A percentile compares a stretch with the other conserved stretches of the same genome.
These are phyloP conservation scores for Cytospora paraplurivora DNA, from an alignment of 2,329 filamentous ascomycete species.

Conservation along the genomic window DNA sequence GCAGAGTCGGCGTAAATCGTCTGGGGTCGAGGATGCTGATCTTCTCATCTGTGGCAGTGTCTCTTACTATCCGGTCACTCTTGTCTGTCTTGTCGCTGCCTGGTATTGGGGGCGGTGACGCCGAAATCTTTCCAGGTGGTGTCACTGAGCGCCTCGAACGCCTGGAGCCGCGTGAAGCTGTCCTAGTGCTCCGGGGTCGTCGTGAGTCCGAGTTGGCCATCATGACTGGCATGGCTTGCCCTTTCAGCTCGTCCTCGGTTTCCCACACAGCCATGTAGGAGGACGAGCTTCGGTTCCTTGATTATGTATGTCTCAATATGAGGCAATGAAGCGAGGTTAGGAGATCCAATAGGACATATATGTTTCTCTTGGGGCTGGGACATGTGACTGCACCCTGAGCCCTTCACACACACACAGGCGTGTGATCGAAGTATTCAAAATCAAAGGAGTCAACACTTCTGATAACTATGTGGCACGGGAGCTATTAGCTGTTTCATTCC, in stretches of 20 bases:
- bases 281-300: neutral
- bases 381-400: neutral
- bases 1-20: constrained; percentile 90
- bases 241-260: constrained; percentile 63
- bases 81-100: constrained; percentile 47
- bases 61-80: constrained; percentile 56
- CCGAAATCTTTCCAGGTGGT: constrained; percentile 57
- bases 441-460: neutral
- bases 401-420: neutral
- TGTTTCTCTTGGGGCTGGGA: neutral
- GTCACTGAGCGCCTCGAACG: constrained; percentile 69
- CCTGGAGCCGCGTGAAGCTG: constrained; percentile 64
- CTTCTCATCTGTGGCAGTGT: constrained; percentile 66
- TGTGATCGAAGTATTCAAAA: neutral
- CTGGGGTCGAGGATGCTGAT: constrained; percentile 82
- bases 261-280: constrained; percentile 59
- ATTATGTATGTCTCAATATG: too few relatives aligned
- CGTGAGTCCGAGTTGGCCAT: constrained; percentile 69
- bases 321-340: neutral
- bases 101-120: constrained; percentile 58
- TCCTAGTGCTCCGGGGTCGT: constrained; percentile 59
- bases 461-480: neutral
- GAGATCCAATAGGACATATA: neutral
- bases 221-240: constrained; percentile 59
- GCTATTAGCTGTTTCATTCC: constrained; percentile 1